Evolutionary conservation across 176 grass and related monocot genomes (phyloP), one percentile per base, ranked within the genome.

Genomic region (Hordeum marinum): DNA sequence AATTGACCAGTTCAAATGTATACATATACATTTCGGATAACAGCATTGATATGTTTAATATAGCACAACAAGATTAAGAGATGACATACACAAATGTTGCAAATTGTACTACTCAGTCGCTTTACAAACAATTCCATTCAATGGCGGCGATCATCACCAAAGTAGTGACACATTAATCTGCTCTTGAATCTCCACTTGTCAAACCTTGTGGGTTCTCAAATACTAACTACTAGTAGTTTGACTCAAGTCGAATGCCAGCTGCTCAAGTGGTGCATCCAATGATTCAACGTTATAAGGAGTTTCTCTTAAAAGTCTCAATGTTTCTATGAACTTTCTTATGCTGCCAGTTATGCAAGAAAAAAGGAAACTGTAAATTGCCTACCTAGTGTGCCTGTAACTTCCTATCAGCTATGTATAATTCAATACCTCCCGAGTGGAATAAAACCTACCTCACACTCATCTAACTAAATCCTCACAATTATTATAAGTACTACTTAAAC

Each of bases 401-500:
- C 26, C 11, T 70, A 17, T 63, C 43, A 11, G 42, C 32, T 70
- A 68, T 69, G 40, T 7, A 70, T 63, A 17, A 52, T 71, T 71
- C 70, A 23, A 41, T 35, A 31, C 8, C 59, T 71, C 37, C 23
- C 23, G 3, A 60, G 64, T 68, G 71, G 29, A 83, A 63, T 50
- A 62, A 83, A 45, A 21, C 12, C 66, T 23, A 70, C 50, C 80
- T 71, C 73, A 43, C 78, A 29, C 31, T 77, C 82, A 12, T 27
- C 17, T 20, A 61, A 58, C 12, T 50, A 37, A 41, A 31, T n/a
- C 23, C 75, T 20, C 59, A 29, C 18, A 46, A 0, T 61, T 29
- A 17, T 50, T 50, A 50, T 0, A 50, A 70, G 17, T 68, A 60
- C 35, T 27, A 48, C 39, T 71, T 62, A 35, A 63, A 54, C 7